A percentile compares a stretch with the other conserved stretches of the same genome.
Evolutionary conservation across 2,329 filamentous ascomycete genomes (phyloP).

Genomic region (Beauveria australis): DNA sequence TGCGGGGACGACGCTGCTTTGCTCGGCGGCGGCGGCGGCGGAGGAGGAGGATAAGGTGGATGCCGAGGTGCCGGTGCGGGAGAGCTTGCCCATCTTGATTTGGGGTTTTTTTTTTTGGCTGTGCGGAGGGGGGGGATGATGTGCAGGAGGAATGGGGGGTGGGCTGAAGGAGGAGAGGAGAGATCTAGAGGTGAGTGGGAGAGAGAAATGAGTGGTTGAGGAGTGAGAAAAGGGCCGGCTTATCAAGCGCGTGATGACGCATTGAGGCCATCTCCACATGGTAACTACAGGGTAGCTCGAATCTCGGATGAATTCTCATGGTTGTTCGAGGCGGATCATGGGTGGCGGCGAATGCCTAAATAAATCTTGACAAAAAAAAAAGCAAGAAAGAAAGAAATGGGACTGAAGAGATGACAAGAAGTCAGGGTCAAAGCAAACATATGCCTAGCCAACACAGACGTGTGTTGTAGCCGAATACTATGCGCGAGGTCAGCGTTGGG

Average conservation of each 20-base stretch:
- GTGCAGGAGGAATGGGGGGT: neutral
- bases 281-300: neutral
- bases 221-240: neutral
- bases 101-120: neutral
- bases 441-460: too few species aligned
- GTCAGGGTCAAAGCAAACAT: too few species aligned
- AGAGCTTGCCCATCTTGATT: slow-evolving; percentile 2
- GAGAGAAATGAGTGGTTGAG: too few species aligned
- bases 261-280: neutral
- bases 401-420: too few species aligned
- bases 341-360: too few species aligned
- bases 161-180: too few species aligned
- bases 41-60: slow-evolving; percentile 16
- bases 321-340: too few species aligned
- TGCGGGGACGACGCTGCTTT: slow-evolving; percentile 20
- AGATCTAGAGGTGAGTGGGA: too few species aligned
- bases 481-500: too few species aligned
- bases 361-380: too few species aligned
- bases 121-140: neutral
- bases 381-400: too few species aligned
- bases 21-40: slow-evolving; percentile 14
- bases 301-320: neutral
- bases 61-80: neutral
- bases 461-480: too few species aligned
- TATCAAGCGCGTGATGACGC: neutral